Conservation (phyloP, 768 basidiomycete species). For the Pleurotus cornucopiae region DNA sequence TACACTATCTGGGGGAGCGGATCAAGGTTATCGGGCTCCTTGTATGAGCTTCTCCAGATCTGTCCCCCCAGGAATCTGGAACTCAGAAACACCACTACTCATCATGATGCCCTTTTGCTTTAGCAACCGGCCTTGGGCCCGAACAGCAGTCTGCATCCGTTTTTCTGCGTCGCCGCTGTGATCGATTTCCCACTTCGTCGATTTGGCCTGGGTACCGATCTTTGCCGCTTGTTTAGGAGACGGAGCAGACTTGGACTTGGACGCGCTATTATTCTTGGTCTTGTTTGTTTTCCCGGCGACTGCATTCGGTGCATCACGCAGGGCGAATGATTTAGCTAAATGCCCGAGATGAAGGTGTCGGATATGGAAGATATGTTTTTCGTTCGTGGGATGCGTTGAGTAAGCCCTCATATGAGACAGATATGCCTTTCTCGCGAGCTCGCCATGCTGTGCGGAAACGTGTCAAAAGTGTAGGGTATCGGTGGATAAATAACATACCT, state of each 20-base stretch:
- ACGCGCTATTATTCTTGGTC: constrained; percentile 15
- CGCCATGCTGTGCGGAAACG: constrained; percentile 53
- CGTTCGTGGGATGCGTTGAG: constrained; percentile 91
- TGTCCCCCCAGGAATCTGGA: constrained; percentile 68
- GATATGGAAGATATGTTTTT: constrained; percentile 97
- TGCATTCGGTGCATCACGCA: constrained; percentile 77
- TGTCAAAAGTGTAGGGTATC: neutral
- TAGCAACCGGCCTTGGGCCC: constrained; percentile 74
- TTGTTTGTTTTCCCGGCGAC: constrained; percentile 27
- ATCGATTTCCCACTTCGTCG: constrained; percentile 34
- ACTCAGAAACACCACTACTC: constrained; percentile 65
- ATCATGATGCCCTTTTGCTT: constrained; percentile 78
- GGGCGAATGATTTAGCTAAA: constrained; percentile 85
- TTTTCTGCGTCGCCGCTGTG: constrained; percentile 59
- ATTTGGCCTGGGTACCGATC: constrained; percentile 7
- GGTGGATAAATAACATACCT: constrained; percentile 42
- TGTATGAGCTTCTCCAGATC: constrained; percentile 60
- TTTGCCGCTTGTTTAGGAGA: constrained; percentile 12
- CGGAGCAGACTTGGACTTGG: constrained; percentile 13
- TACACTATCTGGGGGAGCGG: no score
- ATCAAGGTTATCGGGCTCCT: constrained; percentile 6
- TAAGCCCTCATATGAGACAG: constrained; percentile 94
- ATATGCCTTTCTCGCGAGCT: constrained; percentile 80
- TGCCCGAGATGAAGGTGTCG: constrained; percentile 93
- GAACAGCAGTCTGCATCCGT: constrained; percentile 84